Conservation (phyloP, 257 asterid genomes). For the Lycium ferocissimum region DNA sequence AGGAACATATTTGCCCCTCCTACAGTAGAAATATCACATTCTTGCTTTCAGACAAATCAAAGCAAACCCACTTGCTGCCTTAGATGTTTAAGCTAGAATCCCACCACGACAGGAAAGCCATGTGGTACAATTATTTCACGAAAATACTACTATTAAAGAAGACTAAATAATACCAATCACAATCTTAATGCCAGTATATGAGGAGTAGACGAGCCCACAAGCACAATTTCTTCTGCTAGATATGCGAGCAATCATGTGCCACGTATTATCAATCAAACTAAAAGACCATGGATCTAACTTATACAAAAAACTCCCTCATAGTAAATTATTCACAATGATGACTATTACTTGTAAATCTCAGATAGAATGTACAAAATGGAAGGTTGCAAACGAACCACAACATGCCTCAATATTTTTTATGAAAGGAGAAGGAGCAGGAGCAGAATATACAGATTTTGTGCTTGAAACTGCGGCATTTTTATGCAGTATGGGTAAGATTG, state of each 20-base stretch:
- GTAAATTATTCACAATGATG: conserved; percentile 53
- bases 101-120: conserved; percentile 37
- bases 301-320: conserved; percentile 31
- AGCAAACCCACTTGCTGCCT: conserved; percentile 26
- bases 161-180: neutral
- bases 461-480: conserved; percentile 35
- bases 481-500: conserved; percentile 71
- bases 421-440: conserved; percentile 28
- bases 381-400: conserved; percentile 39
- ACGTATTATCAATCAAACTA: neutral
- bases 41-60: conserved; percentile 31
- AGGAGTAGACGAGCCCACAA: neutral
- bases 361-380: conserved; percentile 56
- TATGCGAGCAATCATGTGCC: neutral
- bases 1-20: conserved; percentile 22
- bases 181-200: neutral
- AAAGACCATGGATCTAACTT: conserved; percentile 16
- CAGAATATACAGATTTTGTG: conserved; percentile 75
- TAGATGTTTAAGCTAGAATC: conserved; percentile 26
- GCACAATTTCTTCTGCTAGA: neutral
- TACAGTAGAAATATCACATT: conserved; percentile 23
- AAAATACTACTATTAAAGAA: conserved; percentile 15
- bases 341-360: conserved; percentile 38
- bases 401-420: conserved; percentile 47
- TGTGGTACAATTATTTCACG: conserved; percentile 49